Base-by-base conservation (phyloP, 352 stramenopile genomes). In the Phytopythium cucurbitacearum region DNA sequence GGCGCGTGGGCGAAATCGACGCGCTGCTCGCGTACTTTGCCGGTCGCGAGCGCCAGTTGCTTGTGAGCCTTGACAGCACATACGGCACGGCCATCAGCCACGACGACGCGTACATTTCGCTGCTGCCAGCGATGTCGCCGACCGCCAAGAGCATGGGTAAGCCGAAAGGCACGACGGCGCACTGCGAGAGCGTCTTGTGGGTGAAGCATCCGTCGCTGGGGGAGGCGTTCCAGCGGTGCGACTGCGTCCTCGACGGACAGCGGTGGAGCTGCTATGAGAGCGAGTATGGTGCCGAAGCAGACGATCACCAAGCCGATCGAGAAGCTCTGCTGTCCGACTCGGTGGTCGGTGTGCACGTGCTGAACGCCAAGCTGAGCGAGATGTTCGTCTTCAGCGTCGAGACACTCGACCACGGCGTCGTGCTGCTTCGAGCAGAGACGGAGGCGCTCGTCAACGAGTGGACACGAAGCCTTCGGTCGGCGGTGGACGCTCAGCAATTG, bases 1-100 rank as follows among this genome's bases (percentile, higher is more conserved):
- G 89, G 50, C 95, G 96, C 39, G 62, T 97, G 1, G 67, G 67
- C 1, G 87, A 97, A 40, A 80, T 97, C 5, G 82, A 89, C 16
- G 65, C 78, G 6, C 44, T 91, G 28, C 53, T 89, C 3, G 55
- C 71, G 5, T 86, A 84, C 46, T 91, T 91, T 59, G 43, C 57
- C 0, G 81, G 78, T 7, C 68, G 70, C 0, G 81, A 89, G 58
- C 62, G 58, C 0, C 72, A 87, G 48, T 54, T 91, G n/a, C 56
- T 91, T 15, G 28, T 48, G 3, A 66, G 85, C 28, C 57, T 91
- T 40, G 81, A 91, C 56, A 68, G 66, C 0, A 87, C 80, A 0
- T 89, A 89, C 36, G 67, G 70, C 4, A 89, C 76, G 0, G 59
- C 35, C 12, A 69, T 73, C 9, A 69, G 62, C 15, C 60, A 55